Conservation (phyloP, 257 asterid genomes). For the Scutellaria galericulata region DNA sequence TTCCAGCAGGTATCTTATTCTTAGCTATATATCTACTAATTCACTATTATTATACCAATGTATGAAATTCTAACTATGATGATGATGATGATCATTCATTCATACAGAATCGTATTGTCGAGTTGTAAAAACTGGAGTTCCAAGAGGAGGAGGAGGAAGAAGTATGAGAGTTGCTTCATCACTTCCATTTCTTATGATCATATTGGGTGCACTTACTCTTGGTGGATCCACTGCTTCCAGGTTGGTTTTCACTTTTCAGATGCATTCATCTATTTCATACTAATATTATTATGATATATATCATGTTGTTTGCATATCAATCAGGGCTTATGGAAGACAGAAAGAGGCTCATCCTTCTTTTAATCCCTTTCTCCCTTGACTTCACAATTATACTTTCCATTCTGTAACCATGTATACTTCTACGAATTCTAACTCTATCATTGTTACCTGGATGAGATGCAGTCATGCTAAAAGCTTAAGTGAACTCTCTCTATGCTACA, state of each 20-base stretch:
- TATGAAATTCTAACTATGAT: no score
- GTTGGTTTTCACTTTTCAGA: slow-evolving; percentile 24
- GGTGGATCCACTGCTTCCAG: slow-evolving; percentile 75
- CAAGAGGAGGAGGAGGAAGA: slow-evolving; percentile 46
- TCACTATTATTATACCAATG: no score
- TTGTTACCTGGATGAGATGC: no score
- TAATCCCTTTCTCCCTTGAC: slow-evolving; percentile 81
- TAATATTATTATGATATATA: no score
- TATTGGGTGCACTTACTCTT: slow-evolving; percentile 55
- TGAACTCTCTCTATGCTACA: no score
- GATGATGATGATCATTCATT: not conserved
- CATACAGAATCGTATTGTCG: slow-evolving; percentile 41
- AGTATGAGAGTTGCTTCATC: slow-evolving; percentile 41
- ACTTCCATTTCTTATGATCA: slow-evolving; percentile 59
- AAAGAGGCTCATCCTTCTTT: slow-evolving; percentile 60
- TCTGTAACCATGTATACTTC: no score
- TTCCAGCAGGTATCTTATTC: not conserved
- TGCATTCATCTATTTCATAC: no score
- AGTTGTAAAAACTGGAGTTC: slow-evolving; percentile 59
- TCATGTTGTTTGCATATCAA: not conserved
- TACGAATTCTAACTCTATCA: no score
- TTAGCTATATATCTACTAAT: no score
- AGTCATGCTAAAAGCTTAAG: no score
- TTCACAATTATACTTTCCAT: not conserved
- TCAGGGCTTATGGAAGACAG: slow-evolving; percentile 64